These are phyloP conservation scores for Colletotrichum sp. DNA, from an alignment of 2,329 filamentous ascomycete genomes.

Conservation along the genomic window DNA sequence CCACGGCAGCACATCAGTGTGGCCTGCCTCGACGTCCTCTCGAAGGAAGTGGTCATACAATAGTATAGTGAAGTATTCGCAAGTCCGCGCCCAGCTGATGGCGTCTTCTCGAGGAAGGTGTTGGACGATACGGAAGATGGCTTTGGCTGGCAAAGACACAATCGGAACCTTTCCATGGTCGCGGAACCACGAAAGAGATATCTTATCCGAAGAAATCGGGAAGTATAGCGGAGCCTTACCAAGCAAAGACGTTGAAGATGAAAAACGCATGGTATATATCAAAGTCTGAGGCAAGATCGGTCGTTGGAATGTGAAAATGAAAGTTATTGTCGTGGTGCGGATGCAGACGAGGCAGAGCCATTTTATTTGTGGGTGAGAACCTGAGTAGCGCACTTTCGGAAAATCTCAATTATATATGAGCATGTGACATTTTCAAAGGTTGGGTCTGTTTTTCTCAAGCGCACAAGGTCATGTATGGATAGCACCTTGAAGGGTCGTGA, in stretches of 20 bases:
- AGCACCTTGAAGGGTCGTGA: background rate
- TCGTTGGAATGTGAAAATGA: background rate
- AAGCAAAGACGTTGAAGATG: background rate
- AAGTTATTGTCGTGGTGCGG: fast-evolving
- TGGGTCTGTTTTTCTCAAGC: background rate
- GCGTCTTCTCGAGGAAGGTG: background rate
- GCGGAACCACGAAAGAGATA: background rate
- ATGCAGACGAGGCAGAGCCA: fast-evolving
- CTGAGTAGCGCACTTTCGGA: background rate
- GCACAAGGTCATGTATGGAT: background rate
- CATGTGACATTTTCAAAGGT: fast-evolving
- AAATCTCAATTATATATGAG: background rate
- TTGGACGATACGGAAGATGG: background rate
- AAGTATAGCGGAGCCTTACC: background rate
- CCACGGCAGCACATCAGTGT: background rate
- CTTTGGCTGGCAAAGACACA: background rate
- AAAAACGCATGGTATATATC: fast-evolving
- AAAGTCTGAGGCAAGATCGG: background rate
- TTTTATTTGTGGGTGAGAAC: background rate
- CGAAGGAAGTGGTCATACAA: background rate
- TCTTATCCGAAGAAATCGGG: background rate
- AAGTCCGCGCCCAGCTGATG: background rate
- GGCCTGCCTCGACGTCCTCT: background rate
- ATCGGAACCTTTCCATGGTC: background rate
- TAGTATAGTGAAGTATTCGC: background rate